Evolutionary conservation across 2,329 filamentous ascomycete species (phyloP), one percentile per base, ranked within the genome.

Genomic region (Decorospora gaudefroyi): DNA sequence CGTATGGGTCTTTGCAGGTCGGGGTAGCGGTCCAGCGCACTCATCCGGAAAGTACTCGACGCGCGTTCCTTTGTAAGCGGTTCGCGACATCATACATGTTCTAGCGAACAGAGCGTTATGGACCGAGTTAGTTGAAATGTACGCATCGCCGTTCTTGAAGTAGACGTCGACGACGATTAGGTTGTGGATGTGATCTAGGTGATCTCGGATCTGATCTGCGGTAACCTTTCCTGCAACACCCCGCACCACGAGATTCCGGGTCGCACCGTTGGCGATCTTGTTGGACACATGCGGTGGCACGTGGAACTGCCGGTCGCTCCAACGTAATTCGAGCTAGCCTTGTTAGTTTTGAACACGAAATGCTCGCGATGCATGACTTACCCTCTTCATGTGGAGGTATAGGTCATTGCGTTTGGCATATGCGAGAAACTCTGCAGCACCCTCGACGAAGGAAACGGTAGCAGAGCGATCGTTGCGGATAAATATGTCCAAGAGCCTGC

Each of bases 141-240:
- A 81, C 46, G 80, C 86, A 65, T 83, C 80, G 3, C 76, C 76
- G 12, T 76, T 73, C 2, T 71, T 68, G 65, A 87, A 85, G 36
- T 53, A 51, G 30, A 93, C 72, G 29, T 79, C 79, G 59, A 93
- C 76, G 8, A 95, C 79, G 15, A 85, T 74, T 1, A 95, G 76
- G 50, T 88, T 88, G 72, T 92, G 84, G 48, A 95, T 92, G 64
- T 95, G 89, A 16, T 90, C 85, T 25, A 93, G 76, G 57, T 95
- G 87, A 4, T 84, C 78, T 8, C 86, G 82, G 51, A 95, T 82
- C 11, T 72, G 70, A 6, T 80, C 72, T 53, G 84, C 84, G 0
- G 83, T 89, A 54, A 87, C 39, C 73, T 78, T 39, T 72, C 72
- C 55, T 75, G 56, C 50, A 12, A 80, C 81, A 7, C 78, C 78